A percentile compares a stretch with the other conserved stretches of the same genome.
Conservation (phyloP, 2,329 filamentous ascomycete species). For the Phoma sp. region DNA sequence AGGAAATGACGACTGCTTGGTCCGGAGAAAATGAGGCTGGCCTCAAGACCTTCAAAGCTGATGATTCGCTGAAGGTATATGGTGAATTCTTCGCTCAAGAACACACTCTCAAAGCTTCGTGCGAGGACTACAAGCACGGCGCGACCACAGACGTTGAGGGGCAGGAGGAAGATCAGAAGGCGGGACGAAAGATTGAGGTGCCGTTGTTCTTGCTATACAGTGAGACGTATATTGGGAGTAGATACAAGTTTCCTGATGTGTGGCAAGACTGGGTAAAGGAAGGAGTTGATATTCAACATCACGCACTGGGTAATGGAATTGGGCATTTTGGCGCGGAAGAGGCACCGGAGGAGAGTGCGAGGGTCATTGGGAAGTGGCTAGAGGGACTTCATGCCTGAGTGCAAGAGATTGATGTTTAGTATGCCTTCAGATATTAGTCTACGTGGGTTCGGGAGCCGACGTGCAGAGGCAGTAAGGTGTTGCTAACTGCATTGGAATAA, state of each 20-base stretch:
- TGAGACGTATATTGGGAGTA: constrained; percentile 56
- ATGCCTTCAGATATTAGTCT: too few relatives aligned
- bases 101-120: constrained; percentile 57
- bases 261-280: constrained; percentile 58
- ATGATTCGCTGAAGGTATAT: constrained; percentile 53
- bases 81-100: constrained; percentile 52
- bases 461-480: too few relatives aligned
- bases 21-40: constrained; percentile 29
- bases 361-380: constrained; percentile 47
- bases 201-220: constrained; percentile 63
- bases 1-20: constrained; percentile 49
- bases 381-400: constrained; percentile 9
- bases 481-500: too few relatives aligned
- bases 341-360: constrained; percentile 56
- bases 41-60: constrained; percentile 20
- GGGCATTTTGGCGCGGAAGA: constrained; percentile 67
- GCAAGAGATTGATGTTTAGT: too few relatives aligned
- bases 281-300: constrained; percentile 58
- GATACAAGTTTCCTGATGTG: constrained; percentile 59
- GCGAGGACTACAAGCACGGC: constrained; percentile 64
- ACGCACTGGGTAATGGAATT: constrained; percentile 56
- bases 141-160: constrained; percentile 62
- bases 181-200: constrained; percentile 54
- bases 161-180: constrained; percentile 55
- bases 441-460: too few relatives aligned